phyloP scores from a whole-genome alignment of 495 filamentous ascomycete species.

The Chaetomidium leptoderma region DNA sequence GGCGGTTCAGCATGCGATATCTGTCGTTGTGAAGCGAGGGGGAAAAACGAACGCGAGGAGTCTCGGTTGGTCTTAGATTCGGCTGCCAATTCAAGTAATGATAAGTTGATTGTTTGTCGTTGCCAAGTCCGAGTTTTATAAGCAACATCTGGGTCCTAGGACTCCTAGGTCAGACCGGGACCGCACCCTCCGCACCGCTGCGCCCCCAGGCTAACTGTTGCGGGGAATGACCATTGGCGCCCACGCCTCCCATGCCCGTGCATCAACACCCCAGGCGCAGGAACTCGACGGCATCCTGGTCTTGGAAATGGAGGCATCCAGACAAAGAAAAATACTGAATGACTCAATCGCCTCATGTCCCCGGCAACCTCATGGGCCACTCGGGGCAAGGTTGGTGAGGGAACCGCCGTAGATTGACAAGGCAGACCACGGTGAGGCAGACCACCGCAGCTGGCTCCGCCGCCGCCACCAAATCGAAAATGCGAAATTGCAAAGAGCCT shows the following conservation, averaged over 20 bases:
- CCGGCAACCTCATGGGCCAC: no score
- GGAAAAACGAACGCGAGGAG: no score
- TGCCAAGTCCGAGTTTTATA: no score
- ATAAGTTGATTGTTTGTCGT: no score
- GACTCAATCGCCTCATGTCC: not conserved
- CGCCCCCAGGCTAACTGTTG: not conserved
- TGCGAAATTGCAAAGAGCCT: no score
- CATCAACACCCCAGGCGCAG: no score
- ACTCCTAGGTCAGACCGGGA: no score
- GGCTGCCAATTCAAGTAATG: no score
- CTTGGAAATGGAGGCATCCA: no score
- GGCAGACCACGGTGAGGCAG: not conserved
- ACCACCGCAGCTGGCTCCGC: not conserved
- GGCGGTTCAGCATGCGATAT: not conserved
- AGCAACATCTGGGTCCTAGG: no score
- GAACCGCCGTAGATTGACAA: not conserved
- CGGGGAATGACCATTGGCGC: conserved; percentile 1
- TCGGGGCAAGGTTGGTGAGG: not conserved
- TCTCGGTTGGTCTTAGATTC: no score
- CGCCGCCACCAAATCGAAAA: not conserved
- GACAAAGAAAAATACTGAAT: not conserved
- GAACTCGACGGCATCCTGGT: not conserved
- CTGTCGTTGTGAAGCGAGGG: not conserved
- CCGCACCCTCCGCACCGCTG: not conserved
- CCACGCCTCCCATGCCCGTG: no score